These are phyloP conservation scores for Gloeostereum incarnatum DNA, from an alignment of 768 basidiomycete genomes.

Conservation along the genomic window DNA sequence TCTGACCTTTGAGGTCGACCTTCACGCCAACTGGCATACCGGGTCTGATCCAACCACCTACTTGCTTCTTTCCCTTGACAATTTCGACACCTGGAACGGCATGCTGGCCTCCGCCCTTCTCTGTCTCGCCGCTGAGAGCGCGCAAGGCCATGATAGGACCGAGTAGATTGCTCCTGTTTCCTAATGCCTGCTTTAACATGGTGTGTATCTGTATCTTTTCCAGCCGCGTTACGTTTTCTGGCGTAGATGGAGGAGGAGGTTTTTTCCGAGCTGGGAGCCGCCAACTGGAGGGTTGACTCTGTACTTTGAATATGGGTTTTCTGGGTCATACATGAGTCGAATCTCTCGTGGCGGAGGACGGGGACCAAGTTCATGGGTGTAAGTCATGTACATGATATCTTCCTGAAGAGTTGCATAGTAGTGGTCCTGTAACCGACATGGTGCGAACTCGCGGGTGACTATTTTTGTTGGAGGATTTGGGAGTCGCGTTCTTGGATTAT, in stretches of 20 bases:
- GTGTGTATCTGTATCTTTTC: constrained; percentile 83
- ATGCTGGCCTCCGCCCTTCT: constrained; percentile 61
- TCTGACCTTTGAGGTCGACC: constrained; percentile 82
- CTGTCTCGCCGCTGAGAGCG: constrained; percentile 78
- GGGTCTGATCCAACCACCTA: constrained; percentile 76
- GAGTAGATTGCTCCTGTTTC: constrained; percentile 63
- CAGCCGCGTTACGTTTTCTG: constrained; percentile 64
- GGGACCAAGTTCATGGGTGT: constrained; percentile 61
- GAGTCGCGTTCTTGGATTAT: constrained; percentile 42
- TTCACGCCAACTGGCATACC: constrained; percentile 81
- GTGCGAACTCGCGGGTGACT: constrained; percentile 59
- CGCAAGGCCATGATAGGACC: constrained; percentile 84
- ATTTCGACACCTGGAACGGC: constrained; percentile 73
- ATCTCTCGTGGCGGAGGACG: constrained; percentile 46
- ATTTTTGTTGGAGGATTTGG: constrained; percentile 67
- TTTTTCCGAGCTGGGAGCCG: constrained; percentile 58
- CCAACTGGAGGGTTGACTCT: constrained; percentile 70
- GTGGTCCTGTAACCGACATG: constrained; percentile 72
- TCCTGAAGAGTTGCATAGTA: constrained; percentile 77
- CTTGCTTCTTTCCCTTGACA: constrained; percentile 57
- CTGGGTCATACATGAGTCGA: constrained; percentile 63
- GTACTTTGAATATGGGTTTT: constrained; percentile 77
- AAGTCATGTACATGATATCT: constrained; percentile 92
- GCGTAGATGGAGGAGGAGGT: constrained; percentile 53
- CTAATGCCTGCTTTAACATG: constrained; percentile 74